These are phyloP conservation scores for Tetrahymena borealis DNA, from an alignment of 73 alveolate species.

Conservation along the genomic window DNA sequence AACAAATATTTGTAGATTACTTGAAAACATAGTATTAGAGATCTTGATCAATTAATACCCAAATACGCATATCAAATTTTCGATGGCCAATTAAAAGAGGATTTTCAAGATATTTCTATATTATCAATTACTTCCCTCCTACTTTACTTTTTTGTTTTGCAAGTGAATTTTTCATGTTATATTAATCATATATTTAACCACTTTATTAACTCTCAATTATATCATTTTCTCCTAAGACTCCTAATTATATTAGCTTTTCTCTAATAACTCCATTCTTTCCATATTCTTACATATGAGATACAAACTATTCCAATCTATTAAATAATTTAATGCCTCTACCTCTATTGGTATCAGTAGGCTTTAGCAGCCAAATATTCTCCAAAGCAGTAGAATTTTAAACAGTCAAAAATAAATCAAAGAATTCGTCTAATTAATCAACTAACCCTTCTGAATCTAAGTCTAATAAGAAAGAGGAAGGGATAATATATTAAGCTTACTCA, in stretches of 20 bases:
- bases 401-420: background rate
- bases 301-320: slow-evolving; percentile 19
- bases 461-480: background rate
- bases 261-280: background rate
- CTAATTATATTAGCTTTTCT: background rate
- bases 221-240: background rate
- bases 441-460: background rate
- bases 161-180: background rate
- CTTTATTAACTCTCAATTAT: background rate
- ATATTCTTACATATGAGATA: background rate
- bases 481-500: background rate
- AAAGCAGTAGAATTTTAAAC: background rate
- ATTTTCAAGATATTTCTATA: slow-evolving; percentile 63
- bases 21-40: slow-evolving; percentile 3
- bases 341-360: slow-evolving; percentile 38
- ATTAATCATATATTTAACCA: background rate
- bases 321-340: slow-evolving; percentile 36
- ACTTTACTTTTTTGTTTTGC: background rate
- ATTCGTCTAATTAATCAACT: background rate
- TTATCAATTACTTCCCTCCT: slow-evolving; percentile 26
- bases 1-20: background rate
- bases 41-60: slow-evolving; percentile 52
- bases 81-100: slow-evolving; percentile 49
- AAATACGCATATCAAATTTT: slow-evolving; percentile 62
- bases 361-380: slow-evolving; percentile 17